These are phyloP conservation scores for Alternaria ventricosa DNA, from an alignment of 2,329 filamentous ascomycete species.

Conservation along the genomic window DNA sequence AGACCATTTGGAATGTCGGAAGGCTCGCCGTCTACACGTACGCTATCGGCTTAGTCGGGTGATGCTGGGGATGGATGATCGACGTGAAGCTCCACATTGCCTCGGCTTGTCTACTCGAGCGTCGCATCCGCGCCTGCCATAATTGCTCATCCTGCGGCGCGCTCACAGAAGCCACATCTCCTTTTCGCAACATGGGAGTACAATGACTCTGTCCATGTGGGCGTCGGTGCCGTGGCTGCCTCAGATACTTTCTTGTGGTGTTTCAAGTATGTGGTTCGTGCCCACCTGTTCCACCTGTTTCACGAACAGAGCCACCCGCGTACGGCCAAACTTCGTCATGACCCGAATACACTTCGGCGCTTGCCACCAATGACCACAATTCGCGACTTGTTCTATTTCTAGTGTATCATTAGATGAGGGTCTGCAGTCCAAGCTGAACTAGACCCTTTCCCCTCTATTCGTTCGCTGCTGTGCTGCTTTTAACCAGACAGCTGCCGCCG, in stretches of 20 bases:
- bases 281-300: constrained; percentile 25
- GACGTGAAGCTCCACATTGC: constrained; percentile 5
- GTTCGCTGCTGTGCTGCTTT: constrained; percentile 17
- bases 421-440: constrained; percentile 14
- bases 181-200: constrained; percentile 5
- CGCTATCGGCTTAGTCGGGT: not conserved
- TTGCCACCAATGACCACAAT: constrained; percentile 10
- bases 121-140: not conserved
- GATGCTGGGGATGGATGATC: not conserved
- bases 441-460: constrained; percentile 18
- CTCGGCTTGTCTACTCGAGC: constrained; percentile 13
- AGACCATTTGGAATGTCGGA: not conserved
- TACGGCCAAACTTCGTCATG: constrained; percentile 21
- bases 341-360: constrained; percentile 15
- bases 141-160: constrained; percentile 10
- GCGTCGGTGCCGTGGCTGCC: constrained; percentile 9
- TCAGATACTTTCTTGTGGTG: constrained; percentile 12
- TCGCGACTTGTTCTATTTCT: constrained; percentile 23
- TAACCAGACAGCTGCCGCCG: constrained; percentile 21
- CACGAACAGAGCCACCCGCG: constrained; percentile 16
- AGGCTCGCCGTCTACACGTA: not conserved
- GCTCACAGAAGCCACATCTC: not conserved
- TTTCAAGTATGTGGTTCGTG: constrained; percentile 21
- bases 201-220: constrained; percentile 8
- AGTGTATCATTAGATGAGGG: constrained; percentile 13